Evolutionary conservation across 805 yeast species (phyloP).

Genomic region (Kodamaea fukazawae): DNA sequence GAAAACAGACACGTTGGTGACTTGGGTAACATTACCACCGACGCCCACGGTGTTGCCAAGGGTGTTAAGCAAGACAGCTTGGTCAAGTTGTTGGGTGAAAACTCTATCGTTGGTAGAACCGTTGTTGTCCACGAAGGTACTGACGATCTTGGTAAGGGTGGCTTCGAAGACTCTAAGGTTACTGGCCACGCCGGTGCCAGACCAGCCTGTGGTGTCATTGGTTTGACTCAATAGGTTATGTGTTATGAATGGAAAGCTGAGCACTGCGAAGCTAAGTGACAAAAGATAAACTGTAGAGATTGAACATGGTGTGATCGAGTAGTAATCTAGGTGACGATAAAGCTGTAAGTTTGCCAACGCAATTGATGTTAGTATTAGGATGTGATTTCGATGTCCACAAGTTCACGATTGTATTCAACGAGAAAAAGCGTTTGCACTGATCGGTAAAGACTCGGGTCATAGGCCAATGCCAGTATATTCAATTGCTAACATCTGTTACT

Average conservation of each 20-base stretch:
- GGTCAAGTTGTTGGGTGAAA: conserved; percentile 79
- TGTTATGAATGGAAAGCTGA: neutral
- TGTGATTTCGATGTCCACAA: no score
- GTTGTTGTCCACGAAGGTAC: conserved; percentile 91
- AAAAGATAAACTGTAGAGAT: no score
- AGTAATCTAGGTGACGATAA: no score
- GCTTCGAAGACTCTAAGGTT: conserved; percentile 83
- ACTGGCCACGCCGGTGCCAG: conserved; percentile 98
- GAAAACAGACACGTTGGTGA: conserved; percentile 89
- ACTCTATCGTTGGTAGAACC: conserved; percentile 91
- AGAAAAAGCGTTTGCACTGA: no score
- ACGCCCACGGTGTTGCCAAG: conserved; percentile 84
- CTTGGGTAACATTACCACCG: conserved; percentile 90
- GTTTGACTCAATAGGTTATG: conserved; percentile 46
- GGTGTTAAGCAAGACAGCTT: conserved; percentile 78
- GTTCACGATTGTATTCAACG: no score
- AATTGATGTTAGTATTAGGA: no score
- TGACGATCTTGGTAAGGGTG: conserved; percentile 95
- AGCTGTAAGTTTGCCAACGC: no score
- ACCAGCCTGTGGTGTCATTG: conserved; percentile 98
- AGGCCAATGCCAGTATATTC: no score
- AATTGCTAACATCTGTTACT: no score
- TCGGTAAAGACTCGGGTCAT: no score
- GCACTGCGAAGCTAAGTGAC: no score
- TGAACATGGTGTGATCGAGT: no score